Conservation (phyloP, 1,284 basidiomycete genomes). For the Irpex lacteus region DNA sequence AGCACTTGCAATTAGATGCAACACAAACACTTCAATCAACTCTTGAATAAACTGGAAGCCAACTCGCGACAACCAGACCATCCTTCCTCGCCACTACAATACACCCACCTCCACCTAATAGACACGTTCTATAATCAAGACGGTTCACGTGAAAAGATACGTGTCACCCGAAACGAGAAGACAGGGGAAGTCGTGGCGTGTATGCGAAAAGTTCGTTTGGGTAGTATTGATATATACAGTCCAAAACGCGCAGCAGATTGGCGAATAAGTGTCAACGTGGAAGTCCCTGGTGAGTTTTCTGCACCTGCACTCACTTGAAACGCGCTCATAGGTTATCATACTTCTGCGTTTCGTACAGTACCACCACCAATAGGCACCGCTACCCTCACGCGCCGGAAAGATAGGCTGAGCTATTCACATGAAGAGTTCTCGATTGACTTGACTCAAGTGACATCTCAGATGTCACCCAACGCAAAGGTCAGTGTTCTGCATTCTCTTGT, state of each 20-base stretch:
- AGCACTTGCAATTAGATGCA: constrained; percentile 56
- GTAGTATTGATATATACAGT: constrained; percentile 84
- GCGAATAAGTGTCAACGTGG: constrained; percentile 87
- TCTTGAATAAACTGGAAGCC: constrained; percentile 78
- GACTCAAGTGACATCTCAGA: constrained; percentile 78
- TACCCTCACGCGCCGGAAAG: constrained; percentile 72
- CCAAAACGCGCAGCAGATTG: constrained; percentile 87
- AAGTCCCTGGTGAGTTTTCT: constrained; percentile 62
- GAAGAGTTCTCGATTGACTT: constrained; percentile 92
- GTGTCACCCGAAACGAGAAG: constrained; percentile 84
- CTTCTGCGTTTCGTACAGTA: constrained; percentile 2
- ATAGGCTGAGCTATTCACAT: constrained; percentile 90
- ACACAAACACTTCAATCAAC: constrained; percentile 81
- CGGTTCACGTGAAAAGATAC: constrained; percentile 59
- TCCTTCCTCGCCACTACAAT: constrained; percentile 51
- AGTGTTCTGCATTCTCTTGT: constrained; percentile 18
- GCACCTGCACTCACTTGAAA: not conserved
- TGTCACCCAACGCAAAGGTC: constrained; percentile 47
- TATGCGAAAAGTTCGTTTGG: constrained; percentile 81
- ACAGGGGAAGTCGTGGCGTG: constrained; percentile 62
- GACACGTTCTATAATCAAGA: constrained; percentile 78
- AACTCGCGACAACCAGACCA: constrained; percentile 43
- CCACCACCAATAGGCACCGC: constrained; percentile 42
- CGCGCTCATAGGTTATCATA: no score
- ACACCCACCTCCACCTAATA: constrained; percentile 76